Base-by-base conservation (phyloP, 805 yeast species). In the Myxozyma melibiosi region DNA sequence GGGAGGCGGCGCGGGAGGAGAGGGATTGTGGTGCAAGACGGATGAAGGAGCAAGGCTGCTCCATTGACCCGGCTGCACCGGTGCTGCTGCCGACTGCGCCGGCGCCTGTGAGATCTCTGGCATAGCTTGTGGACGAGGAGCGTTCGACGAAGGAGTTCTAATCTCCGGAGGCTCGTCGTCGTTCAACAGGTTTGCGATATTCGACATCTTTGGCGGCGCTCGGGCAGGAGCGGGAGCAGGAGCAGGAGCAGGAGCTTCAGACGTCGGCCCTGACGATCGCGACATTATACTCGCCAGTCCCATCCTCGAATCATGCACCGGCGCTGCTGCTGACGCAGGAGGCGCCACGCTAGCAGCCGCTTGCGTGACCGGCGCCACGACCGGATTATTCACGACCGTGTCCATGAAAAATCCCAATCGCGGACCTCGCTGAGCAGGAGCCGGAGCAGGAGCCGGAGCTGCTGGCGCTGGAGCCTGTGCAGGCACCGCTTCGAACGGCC, bases 181-280 rank as follows among this genome's bases (percentile, higher is more conserved):
- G 40, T 58, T 58, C 49, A 59, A 33, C 47, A 59, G 35, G 31
- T 50, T 48, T 33, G 55, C 54, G 14, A 59, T 51, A 39, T 47
- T 59, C 22, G 61, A 52, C 46, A 34, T 51, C 43, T 42, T 51
- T 14, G 61, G 53, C 11, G 57, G 55, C n/a, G 56, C 37, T 7
- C 55, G 53, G n/a, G 40, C 6, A 24, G 30, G 46, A 35, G 13
- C 27, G 20, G 27, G 28, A 11, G 51, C 34, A 14, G 49, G 44
- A 5, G 50, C 18, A 6, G 38, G 46, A 2, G 41, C 45, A 9
- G 57, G 33, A 13, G 41, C 9, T 16, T 42, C 43, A 13, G 57
- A 53, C 40, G 27, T 11, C 22, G 51, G 56, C 39, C 41, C 22
- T 13, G 58, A 14, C 22, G 58, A 37, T 8, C 41, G 14, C 6